Percentiles rank a stretch among this genome's conserved stretches.
Conservation (phyloP, 1,139 yeast genomes). For the Nakaseomyces kungkrabaensis region DNA sequence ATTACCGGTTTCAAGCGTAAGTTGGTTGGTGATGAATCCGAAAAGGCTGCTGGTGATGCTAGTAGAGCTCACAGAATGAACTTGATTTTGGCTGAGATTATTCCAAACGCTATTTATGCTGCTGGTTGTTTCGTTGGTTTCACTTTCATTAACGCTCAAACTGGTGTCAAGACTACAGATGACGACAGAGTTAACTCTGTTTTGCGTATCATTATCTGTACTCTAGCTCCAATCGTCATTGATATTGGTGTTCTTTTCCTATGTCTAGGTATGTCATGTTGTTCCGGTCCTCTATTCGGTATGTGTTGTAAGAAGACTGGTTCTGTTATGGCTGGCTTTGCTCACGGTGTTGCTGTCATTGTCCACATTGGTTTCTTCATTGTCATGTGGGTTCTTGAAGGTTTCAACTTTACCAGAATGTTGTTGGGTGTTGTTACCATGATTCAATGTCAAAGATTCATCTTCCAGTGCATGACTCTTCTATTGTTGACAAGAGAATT, state of each 20-base stretch:
- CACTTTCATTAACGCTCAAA: slow-evolving; percentile 92
- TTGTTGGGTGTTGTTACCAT: slow-evolving; percentile 77
- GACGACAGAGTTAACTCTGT: slow-evolving; percentile 62
- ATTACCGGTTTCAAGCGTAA: slow-evolving; percentile 96
- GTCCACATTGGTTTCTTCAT: slow-evolving; percentile 79
- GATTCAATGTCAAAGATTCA: slow-evolving; percentile 77
- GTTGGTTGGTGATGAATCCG: slow-evolving; percentile 76
- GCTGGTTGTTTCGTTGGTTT: slow-evolving; percentile 88
- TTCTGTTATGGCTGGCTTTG: slow-evolving; percentile 92
- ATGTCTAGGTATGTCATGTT: slow-evolving; percentile 77
- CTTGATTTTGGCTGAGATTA: slow-evolving; percentile 72
- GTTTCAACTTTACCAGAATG: slow-evolving; percentile 81
- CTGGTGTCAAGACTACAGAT: slow-evolving; percentile 58
- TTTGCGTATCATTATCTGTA: slow-evolving; percentile 76
- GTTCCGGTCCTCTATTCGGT: slow-evolving; percentile 93
- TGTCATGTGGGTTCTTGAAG: slow-evolving; percentile 95
- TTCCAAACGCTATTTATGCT: slow-evolving; percentile 77
- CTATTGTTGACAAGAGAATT: slow-evolving; percentile 86
- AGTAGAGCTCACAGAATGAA: slow-evolving; percentile 89
- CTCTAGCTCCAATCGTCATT: slow-evolving; percentile 85
- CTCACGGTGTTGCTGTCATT: slow-evolving; percentile 89
- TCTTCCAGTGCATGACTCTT: slow-evolving; percentile 78
- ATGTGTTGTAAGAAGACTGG: slow-evolving; percentile 97
- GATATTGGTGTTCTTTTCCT: slow-evolving; percentile 76
- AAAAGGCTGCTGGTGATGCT: slow-evolving; percentile 90